Percentiles rank a stretch among this genome's conserved stretches.
Conservation (phyloP, 148 eudicot species). For the Chenopodium berlandieri region DNA sequence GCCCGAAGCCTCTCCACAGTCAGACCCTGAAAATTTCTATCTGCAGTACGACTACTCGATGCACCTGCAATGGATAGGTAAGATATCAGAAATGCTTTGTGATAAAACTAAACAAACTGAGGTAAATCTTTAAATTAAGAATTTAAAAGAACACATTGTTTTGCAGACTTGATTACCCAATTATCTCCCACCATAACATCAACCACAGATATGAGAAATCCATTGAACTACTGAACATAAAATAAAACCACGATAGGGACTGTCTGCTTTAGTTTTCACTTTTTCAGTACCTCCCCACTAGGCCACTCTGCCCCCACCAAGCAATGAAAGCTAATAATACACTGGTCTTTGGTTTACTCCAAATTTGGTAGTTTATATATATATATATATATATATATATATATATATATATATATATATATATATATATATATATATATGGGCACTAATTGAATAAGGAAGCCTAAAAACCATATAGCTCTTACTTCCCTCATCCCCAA, state of each 20-base stretch:
- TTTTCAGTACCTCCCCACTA: neutral
- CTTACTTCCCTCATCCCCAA: neutral
- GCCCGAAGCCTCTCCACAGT: slow-evolving; percentile 81
- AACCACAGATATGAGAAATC: neutral
- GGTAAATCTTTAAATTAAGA: neutral
- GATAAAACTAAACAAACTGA: neutral
- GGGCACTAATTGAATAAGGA: neutral
- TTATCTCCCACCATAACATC: neutral
- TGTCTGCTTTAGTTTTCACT: neutral
- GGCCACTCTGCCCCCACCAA: neutral
- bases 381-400: too few relatives aligned
- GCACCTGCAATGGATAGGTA: slow-evolving; percentile 42
- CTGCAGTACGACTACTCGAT: slow-evolving; percentile 41
- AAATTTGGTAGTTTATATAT: too few relatives aligned
- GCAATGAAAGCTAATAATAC: neutral
- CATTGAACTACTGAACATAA: neutral
- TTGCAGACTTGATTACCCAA: neutral
- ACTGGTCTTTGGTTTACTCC: neutral
- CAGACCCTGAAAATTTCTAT: slow-evolving; percentile 52
- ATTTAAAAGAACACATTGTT: neutral
- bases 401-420: too few relatives aligned
- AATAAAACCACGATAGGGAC: neutral
- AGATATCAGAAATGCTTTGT: neutral
- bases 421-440: too few relatives aligned
- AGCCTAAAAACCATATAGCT: neutral